phyloP scores from a whole-genome alignment of 768 basidiomycete genomes.

The Holtermanniella nyarrowii region DNA sequence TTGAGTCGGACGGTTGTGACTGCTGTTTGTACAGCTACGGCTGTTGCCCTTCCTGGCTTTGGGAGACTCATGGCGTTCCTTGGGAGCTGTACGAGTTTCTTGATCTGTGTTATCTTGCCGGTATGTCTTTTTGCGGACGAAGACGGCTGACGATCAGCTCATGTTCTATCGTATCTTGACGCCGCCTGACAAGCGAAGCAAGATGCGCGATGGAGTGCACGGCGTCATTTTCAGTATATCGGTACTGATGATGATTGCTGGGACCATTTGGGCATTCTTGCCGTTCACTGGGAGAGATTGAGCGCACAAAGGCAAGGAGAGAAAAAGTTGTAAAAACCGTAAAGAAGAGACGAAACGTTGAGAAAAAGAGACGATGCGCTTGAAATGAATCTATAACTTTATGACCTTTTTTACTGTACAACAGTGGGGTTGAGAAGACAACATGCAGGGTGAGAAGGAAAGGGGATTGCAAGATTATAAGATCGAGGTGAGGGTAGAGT shows the following conservation, averaged over 20 bases:
- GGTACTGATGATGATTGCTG: conserved; percentile 63
- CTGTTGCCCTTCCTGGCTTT: conserved; percentile 70
- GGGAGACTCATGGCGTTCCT: conserved; percentile 69
- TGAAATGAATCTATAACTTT: no score
- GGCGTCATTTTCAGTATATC: conserved; percentile 49
- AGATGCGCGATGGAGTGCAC: conserved; percentile 44
- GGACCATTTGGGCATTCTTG: conserved; percentile 57
- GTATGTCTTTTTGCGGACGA: conserved; percentile 46
- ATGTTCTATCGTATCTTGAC: conserved; percentile 27
- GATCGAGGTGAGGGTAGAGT: neutral
- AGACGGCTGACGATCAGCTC: conserved; percentile 14
- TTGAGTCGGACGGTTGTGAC: conserved; percentile 56
- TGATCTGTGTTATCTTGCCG: conserved; percentile 67
- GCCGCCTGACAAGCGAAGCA: conserved; percentile 9
- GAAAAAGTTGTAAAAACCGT: neutral
- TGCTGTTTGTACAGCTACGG: conserved; percentile 54
- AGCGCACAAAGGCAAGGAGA: neutral
- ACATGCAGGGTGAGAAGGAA: neutral
- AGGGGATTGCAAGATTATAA: neutral
- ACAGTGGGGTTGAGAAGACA: neutral
- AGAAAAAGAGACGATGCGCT: neutral
- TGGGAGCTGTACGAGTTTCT: conserved; percentile 73
- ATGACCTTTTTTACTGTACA: no score
- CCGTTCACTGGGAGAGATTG: conserved; percentile 9
- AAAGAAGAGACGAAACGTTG: neutral